phyloP scores from a whole-genome alignment of 306 rosid species.

The Vigna radiata region DNA sequence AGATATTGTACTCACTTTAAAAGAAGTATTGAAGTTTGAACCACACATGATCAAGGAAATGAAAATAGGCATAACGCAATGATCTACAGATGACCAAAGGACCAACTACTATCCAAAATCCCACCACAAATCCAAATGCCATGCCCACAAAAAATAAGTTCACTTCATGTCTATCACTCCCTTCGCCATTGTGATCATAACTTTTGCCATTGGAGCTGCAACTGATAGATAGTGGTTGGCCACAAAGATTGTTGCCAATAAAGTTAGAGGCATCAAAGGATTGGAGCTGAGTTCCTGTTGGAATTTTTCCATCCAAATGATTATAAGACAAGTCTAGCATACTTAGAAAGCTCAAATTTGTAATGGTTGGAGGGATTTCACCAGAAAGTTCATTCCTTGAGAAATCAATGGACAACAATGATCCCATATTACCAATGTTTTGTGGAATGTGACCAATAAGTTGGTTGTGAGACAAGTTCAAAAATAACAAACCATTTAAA shows the following conservation, averaged over 20 bases:
- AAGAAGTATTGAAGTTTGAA: not conserved
- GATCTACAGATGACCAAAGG: constrained; percentile 25
- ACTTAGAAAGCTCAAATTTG: constrained; percentile 27
- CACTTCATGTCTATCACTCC: not conserved
- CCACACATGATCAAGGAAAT: constrained; percentile 26
- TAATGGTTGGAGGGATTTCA: constrained; percentile 43
- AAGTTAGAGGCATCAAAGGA: constrained; percentile 43
- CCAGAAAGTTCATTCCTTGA: constrained; percentile 45
- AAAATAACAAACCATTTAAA: not conserved
- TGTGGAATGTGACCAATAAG: constrained; percentile 39
- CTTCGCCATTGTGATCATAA: no score
- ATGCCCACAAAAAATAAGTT: constrained; percentile 25
- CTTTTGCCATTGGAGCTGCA: not conserved
- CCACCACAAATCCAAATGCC: constrained; percentile 35
- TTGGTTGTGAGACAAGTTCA: constrained; percentile 48
- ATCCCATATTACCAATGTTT: constrained; percentile 34
- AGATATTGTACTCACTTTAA: no score
- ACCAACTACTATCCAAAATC: constrained; percentile 34
- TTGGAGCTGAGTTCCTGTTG: constrained; percentile 47
- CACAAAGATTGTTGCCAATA: constrained; percentile 35
- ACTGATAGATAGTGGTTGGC: constrained; percentile 26
- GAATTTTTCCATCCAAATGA: constrained; percentile 41
- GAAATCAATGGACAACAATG: constrained; percentile 36
- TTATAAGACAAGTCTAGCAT: constrained; percentile 48
- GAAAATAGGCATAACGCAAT: constrained; percentile 29